Percentiles rank a stretch among this genome's conserved stretches.
These are phyloP conservation scores for Umbellularia californica DNA, from an alignment of 164 flowering plant genomes.

Conservation along the genomic window DNA sequence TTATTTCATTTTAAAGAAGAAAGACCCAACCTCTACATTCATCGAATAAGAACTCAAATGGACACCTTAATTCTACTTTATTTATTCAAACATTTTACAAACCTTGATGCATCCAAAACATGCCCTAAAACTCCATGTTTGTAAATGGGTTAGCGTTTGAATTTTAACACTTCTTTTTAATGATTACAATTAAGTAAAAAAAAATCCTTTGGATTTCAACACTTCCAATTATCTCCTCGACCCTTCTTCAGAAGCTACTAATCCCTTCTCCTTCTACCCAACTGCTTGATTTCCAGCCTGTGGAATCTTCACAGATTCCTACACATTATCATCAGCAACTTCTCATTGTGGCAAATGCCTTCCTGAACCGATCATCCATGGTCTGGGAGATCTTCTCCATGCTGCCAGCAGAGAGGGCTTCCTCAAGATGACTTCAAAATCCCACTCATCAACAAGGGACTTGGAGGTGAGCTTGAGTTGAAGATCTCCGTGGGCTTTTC, in stretches of 20 bases:
- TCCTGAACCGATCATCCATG: conserved; percentile 21
- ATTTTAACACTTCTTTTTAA: too few species aligned
- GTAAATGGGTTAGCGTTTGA: too few species aligned
- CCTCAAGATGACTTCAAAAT: conserved; percentile 22
- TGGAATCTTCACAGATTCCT: conserved; percentile 19
- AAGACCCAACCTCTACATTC: too few species aligned
- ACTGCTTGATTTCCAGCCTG: conserved; percentile 15
- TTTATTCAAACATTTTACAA: not conserved
- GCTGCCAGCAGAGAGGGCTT: conserved; percentile 15
- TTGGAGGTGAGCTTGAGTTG: conserved; percentile 22
- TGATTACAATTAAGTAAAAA: too few species aligned
- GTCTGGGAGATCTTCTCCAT: conserved; percentile 24
- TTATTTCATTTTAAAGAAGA: too few species aligned
- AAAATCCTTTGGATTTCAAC: conserved; percentile 9
- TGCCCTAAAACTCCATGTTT: conserved; percentile 8
- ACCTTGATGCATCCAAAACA: not conserved
- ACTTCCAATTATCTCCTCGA: conserved; percentile 19
- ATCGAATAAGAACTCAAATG: too few species aligned
- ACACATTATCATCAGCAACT: conserved; percentile 22
- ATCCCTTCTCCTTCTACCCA: conserved; percentile 6
- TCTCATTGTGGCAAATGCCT: conserved; percentile 24
- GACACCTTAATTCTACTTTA: too few species aligned
- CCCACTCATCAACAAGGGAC: conserved; percentile 15
- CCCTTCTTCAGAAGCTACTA: conserved; percentile 13
- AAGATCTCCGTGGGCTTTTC: conserved; percentile 28